phyloP scores from a whole-genome alignment of 225 moss, liverwort and hornwort genomes.

The Antitrichia curtipendula region DNA sequence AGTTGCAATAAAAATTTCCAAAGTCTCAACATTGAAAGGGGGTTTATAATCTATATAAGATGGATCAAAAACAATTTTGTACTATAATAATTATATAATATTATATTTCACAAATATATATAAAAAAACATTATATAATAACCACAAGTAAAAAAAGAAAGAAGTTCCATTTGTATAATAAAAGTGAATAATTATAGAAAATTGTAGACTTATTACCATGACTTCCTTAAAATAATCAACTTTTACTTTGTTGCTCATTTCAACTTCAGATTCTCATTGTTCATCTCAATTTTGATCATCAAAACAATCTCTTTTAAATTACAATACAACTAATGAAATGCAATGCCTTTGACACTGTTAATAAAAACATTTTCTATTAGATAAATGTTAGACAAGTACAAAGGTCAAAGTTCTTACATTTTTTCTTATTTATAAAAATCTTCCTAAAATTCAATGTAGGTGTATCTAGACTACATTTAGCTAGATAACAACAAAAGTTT shows the following conservation, averaged over 20 bases:
- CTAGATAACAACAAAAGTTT: neutral
- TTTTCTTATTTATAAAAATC: neutral
- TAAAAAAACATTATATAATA: neutral
- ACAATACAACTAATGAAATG: neutral
- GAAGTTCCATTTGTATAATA: neutral
- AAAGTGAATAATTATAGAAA: neutral
- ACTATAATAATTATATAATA: no score
- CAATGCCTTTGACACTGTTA: neutral
- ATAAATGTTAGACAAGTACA: neutral
- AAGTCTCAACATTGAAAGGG: neutral
- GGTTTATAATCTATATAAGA: no score
- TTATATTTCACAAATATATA: no score
- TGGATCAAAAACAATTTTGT: neutral
- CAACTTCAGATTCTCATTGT: neutral
- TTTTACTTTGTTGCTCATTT: neutral
- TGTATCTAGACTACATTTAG: fast-evolving
- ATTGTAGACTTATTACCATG: no score
- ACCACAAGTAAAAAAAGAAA: neutral
- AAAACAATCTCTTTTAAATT: neutral
- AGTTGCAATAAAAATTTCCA: neutral
- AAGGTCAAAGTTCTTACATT: neutral
- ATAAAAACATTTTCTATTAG: no score
- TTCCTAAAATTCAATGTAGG: neutral
- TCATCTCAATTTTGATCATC: neutral
- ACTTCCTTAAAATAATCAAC: neutral